Evolutionary conservation across 2,329 filamentous ascomycete species (phyloP), one percentile per base, ranked within the genome.

Genomic region (Pseudocercospora musae): DNA sequence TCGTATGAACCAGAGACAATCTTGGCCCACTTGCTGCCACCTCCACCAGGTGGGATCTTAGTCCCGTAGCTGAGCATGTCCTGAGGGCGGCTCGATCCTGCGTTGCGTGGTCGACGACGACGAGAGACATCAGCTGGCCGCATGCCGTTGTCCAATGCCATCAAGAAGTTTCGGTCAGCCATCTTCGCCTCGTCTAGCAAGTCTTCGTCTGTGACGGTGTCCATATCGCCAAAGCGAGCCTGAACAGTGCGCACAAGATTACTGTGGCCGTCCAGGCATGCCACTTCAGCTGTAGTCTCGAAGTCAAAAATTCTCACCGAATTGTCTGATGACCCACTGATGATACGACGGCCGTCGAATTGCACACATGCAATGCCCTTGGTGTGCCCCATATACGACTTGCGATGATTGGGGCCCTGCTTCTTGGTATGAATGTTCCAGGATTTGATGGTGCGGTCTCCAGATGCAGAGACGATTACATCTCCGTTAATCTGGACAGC

Each of bases 291-390:
- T 3, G 90, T 90, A 0, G 92, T 92, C 50, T 86, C 84, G 49
- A 90, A 88, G 74, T 98, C 95, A 74, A 96, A 99, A 20, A 99
- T 95, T 69, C 95, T 92, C 31, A 99, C 92, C 44, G 95, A 93
- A 73, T 96, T 92, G 75, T 99, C 95, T 70, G 93, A 97, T 76
- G 93, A 97, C 2, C 95, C 95, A 70, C 92, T 97, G 57, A 99
- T 92, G 66, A 99, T 96, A 20, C 95, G 87, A 56, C 91, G 87
- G 25, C 92, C 92, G 74, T 99, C 95, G 73, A 95, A 98, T 76
- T 99, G 94, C 15, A 99, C 93, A 75, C 95, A 99, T 2, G 95
- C 95, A 70, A 99, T 98, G 31, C 95, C 95, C 75, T 99, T 99
- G 66, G 86, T 87, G 72, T 99, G 95, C 1, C 94, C 95, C 42